Base-by-base conservation (phyloP, 306 rosid genomes). In the Prinsepia uniflora region DNA sequence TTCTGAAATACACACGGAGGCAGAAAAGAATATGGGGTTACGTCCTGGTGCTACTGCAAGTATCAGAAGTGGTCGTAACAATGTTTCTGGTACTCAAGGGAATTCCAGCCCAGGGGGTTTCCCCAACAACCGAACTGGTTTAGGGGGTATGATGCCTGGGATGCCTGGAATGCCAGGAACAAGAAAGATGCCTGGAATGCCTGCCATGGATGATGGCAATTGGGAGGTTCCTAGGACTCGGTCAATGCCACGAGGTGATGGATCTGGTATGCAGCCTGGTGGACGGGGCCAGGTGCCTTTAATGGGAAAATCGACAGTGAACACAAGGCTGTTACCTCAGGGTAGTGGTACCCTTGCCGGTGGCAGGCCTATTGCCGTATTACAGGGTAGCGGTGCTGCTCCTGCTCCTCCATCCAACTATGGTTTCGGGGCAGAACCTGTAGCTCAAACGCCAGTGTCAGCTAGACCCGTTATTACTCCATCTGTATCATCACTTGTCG, bases 101-200 rank as follows among this genome's bases (percentile, higher is more conserved):
- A 89, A 68, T 72, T 67, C 87, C 5, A 74, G 77, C 74, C 83
- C 89, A 0, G 91, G 87, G 9, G 96, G 93, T 53, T 89, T 78
- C 48, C 90, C 96, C 10, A 83, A 87, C 59, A 76, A 79, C 34
- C 84, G 96, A 64, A 86, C 91, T 72, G 99, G 97, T 71, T 81
- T 83, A 5, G 99, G 99, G 2, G 97, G 97, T 24, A 80, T 91
- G 94, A 94, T 94, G 97, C 99, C 99, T 19, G 99, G 99, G 71
- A 94, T 91, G 99, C 99, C 97, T 20, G 60, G 61, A 4, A 86
- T 91, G 96, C 97, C 97, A 0, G 99, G 99, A 76, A 69, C 86
- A 40, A 91, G 96, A 81, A 94, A 85, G 86, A 89, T 91, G 95
- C 96, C 97, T 72, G 97, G 94, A 66, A 87, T 87, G 90, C 96